These are phyloP conservation scores for Exophiala oligosperma DNA, from an alignment of 2,329 filamentous ascomycete species.

Conservation along the genomic window DNA sequence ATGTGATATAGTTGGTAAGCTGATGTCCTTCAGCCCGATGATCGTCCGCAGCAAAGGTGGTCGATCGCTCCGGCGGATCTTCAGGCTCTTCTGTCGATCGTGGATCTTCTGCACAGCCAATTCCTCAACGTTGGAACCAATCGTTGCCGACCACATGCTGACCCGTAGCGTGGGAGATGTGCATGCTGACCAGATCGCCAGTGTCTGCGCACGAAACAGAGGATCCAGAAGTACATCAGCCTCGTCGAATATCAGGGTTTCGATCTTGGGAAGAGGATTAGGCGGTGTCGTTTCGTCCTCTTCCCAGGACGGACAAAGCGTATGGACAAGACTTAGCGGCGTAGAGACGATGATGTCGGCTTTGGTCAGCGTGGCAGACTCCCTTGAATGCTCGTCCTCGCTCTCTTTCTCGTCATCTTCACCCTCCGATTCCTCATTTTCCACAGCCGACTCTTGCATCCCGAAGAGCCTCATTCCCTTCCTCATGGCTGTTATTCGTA, in stretches of 20 bases:
- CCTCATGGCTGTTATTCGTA: constrained; percentile 78
- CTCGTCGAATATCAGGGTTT: constrained; percentile 82
- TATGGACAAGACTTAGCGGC: constrained; percentile 74
- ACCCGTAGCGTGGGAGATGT: constrained; percentile 67
- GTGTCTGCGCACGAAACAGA: constrained; percentile 84
- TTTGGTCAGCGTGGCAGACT: constrained; percentile 55
- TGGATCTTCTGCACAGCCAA: constrained; percentile 69
- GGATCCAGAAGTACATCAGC: constrained; percentile 92
- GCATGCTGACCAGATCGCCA: constrained; percentile 80
- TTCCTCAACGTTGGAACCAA: constrained; percentile 88
- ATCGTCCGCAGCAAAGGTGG: constrained; percentile 75
- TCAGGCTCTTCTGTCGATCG: constrained; percentile 49
- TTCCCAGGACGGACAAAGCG: constrained; percentile 53
- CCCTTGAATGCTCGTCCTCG: constrained; percentile 37
- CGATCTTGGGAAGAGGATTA: constrained; percentile 64
- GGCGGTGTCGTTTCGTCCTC: constrained; percentile 37
- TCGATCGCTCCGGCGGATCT: constrained; percentile 32
- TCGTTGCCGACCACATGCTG: constrained; percentile 93
- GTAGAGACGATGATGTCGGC: constrained; percentile 80
- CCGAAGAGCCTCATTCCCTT: constrained; percentile 71
- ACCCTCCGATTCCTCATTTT: constrained; percentile 35
- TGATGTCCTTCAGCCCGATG: constrained; percentile 94
- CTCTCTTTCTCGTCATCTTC: constrained; percentile 34
- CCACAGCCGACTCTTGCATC: constrained; percentile 37
- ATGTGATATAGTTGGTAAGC: constrained; percentile 88